Percentiles rank a stretch among this genome's conserved stretches.
Conservation (phyloP, 495 filamentous ascomycete genomes). For the Aspergillus saccharolyticus region DNA sequence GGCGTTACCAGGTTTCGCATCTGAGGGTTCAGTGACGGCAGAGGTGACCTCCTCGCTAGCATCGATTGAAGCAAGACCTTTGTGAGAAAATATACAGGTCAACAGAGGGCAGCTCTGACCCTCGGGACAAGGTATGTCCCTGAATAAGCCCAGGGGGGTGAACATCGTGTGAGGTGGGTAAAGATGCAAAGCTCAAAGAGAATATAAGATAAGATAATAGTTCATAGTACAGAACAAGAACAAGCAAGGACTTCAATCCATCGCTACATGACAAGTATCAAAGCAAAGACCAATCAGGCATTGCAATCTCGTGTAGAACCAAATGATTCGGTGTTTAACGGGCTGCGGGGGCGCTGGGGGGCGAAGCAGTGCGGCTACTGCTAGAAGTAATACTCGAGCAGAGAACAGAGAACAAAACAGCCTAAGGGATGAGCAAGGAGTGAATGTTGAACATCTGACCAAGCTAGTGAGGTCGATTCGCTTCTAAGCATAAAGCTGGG, state of each 20-base stretch:
- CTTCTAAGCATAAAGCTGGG: neutral
- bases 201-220: neutral
- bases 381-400: neutral
- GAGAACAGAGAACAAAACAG: too few species aligned
- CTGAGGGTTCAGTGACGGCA: neutral
- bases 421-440: neutral
- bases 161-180: conserved; percentile 51
- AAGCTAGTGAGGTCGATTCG: neutral
- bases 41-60: conserved; percentile 3
- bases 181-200: conserved; percentile 19
- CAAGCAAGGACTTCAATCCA: neutral
- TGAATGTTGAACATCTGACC: neutral
- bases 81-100: conserved; percentile 60
- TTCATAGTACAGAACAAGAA: neutral
- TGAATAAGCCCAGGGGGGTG: conserved; percentile 59
- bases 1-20: neutral
- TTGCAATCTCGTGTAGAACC: neutral
- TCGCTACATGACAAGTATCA: neutral
- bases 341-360: too few species aligned
- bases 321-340: neutral
- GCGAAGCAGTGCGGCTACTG: neutral
- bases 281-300: neutral
- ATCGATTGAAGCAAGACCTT: conserved; percentile 9
- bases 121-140: conserved; percentile 58
- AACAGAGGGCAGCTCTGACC: conserved; percentile 49